phyloP scores from a whole-genome alignment of 228 moss, liverwort and hornwort species.

The Sphagnum fallax region DNA sequence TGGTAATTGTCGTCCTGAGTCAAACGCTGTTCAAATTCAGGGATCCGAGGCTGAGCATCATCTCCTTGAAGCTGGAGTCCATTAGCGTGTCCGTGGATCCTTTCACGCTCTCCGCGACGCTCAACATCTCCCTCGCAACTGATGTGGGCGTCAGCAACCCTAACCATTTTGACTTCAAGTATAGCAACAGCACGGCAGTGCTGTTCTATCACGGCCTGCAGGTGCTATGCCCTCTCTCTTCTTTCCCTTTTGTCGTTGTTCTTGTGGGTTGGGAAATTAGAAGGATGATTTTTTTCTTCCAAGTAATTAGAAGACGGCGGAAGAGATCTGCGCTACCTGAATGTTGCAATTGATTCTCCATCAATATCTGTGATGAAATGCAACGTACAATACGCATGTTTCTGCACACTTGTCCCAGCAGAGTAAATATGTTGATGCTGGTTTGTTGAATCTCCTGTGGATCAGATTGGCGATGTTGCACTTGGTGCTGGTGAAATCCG shows the following conservation, averaged over 20 bases:
- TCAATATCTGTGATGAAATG: no score
- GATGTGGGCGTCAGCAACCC: slow-evolving; percentile 36
- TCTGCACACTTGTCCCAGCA: no score
- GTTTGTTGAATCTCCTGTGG: no score
- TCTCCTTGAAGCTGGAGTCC: slow-evolving; percentile 37
- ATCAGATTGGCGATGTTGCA: slow-evolving; percentile 18
- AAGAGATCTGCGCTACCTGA: no score
- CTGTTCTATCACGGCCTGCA: slow-evolving; percentile 32
- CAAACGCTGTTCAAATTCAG: slow-evolving; percentile 67
- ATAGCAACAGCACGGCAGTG: slow-evolving; percentile 31
- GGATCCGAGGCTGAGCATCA: slow-evolving; percentile 46
- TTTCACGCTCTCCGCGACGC: slow-evolving; percentile 8
- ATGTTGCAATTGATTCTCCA: no score
- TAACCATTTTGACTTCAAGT: slow-evolving; percentile 56
- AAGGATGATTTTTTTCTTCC: no score
- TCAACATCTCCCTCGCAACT: slow-evolving; percentile 24
- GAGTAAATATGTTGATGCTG: no score
- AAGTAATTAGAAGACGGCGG: no score
- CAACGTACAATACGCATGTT: no score
- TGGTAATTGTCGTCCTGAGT: slow-evolving; percentile 43
- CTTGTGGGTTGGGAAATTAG: no score
- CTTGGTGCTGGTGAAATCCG: slow-evolving; percentile 34
- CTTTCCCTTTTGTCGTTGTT: no score
- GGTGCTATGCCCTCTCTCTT: background rate
- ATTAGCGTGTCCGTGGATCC: slow-evolving; percentile 30